phyloP scores from a whole-genome alignment of 2,329 filamentous ascomycete species.

The Cladophialophora carrionii region DNA sequence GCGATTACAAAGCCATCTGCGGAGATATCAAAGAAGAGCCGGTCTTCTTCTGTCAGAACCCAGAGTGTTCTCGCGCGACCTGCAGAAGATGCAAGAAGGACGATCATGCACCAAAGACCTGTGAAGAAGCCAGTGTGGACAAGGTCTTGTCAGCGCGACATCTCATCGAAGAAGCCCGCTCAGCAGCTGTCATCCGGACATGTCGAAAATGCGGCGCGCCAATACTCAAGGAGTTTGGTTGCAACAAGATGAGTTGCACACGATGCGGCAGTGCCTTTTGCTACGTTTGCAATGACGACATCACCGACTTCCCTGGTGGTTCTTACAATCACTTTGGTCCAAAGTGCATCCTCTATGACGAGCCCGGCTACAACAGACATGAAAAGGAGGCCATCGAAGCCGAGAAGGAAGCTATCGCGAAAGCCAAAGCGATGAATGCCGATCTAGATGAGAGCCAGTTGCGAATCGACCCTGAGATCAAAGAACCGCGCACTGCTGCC shows the following conservation, averaged over 20 bases:
- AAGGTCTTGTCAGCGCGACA: slow-evolving; percentile 65
- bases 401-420: slow-evolving; percentile 40
- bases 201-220: slow-evolving; percentile 70
- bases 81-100: slow-evolving; percentile 70
- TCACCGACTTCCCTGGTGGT: slow-evolving; percentile 50
- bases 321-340: slow-evolving; percentile 69
- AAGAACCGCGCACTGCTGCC: not conserved
- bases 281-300: slow-evolving; percentile 64
- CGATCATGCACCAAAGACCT: slow-evolving; percentile 73
- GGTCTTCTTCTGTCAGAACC: slow-evolving; percentile 73
- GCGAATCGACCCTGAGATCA: slow-evolving; percentile 22
- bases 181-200: slow-evolving; percentile 71
- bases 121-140: slow-evolving; percentile 67
- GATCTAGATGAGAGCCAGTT: slow-evolving; percentile 34
- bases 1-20: slow-evolving; percentile 76
- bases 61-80: slow-evolving; percentile 65
- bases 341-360: slow-evolving; percentile 71
- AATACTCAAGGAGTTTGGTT: slow-evolving; percentile 77
- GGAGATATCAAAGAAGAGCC: slow-evolving; percentile 67
- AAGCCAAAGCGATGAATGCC: slow-evolving; percentile 40
- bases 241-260: slow-evolving; percentile 80
- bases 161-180: slow-evolving; percentile 81
- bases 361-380: slow-evolving; percentile 42
- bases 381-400: slow-evolving; percentile 41
- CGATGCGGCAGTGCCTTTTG: slow-evolving; percentile 61